Evolutionary conservation across 257 asterid genomes (phyloP).

Genomic region (Buddleja alternifolia): DNA sequence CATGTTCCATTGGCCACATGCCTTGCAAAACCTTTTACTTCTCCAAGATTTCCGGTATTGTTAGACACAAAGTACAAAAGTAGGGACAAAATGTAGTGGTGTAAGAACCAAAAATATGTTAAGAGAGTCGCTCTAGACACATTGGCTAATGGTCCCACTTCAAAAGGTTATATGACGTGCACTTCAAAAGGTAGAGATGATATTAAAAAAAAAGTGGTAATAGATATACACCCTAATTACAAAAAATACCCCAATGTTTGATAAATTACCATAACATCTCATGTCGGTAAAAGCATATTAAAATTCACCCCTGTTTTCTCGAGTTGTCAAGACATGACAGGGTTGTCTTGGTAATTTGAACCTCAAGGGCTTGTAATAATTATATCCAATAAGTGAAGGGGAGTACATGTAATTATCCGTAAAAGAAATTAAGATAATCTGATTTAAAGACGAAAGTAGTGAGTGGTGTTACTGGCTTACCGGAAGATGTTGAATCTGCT

Average conservation of each 20-base stretch:
- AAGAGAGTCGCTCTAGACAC: neutral
- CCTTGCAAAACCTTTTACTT: neutral
- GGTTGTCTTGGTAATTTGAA: too few relatives aligned
- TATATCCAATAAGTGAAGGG: too few relatives aligned
- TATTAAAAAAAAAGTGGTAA: neutral
- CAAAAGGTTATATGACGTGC: slow-evolving; percentile 2
- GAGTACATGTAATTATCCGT: too few relatives aligned
- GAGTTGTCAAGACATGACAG: too few relatives aligned
- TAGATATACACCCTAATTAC: too few relatives aligned
- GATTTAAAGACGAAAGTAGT: neutral
- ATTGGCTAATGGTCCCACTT: neutral
- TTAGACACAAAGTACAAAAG: slow-evolving; percentile 12
- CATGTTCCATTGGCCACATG: neutral
- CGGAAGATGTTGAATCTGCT: slow-evolving; percentile 78
- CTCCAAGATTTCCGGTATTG: neutral
- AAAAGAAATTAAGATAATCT: neutral
- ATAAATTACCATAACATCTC: too few relatives aligned
- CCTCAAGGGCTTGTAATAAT: too few relatives aligned
- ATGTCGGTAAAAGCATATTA: too few relatives aligned
- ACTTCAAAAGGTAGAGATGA: slow-evolving; percentile 17
- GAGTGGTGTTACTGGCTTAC: slow-evolving; percentile 40
- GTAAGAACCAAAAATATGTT: neutral
- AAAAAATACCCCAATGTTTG: too few relatives aligned
- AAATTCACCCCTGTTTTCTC: too few relatives aligned
- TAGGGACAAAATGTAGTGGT: neutral